These are phyloP conservation scores for Sarocladium brachiariae DNA, from an alignment of 2,329 filamentous ascomycete species.

Conservation along the genomic window DNA sequence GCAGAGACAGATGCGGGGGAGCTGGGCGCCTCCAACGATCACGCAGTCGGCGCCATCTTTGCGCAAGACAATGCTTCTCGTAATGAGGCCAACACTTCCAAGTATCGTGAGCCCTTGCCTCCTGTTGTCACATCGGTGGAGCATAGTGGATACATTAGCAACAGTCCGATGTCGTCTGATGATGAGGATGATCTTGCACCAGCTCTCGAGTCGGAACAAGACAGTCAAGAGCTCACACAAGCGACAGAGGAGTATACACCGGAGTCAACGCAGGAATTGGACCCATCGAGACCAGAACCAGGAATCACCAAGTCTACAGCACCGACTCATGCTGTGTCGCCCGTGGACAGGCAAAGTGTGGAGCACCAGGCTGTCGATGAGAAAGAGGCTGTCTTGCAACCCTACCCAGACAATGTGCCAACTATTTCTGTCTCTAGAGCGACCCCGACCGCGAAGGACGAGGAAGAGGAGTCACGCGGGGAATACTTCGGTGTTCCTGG, in stretches of 20 bases:
- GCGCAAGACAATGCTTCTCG: slow-evolving; percentile 46
- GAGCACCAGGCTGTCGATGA: background rate
- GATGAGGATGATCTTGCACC: slow-evolving; percentile 18
- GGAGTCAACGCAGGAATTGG: slow-evolving; percentile 10
- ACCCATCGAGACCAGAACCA: background rate
- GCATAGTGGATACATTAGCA: slow-evolving; percentile 55
- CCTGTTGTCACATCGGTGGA: slow-evolving; percentile 66
- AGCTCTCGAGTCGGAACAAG: background rate
- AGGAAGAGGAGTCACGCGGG: slow-evolving; percentile 17
- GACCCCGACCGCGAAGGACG: slow-evolving; percentile 27
- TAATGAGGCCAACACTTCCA: slow-evolving; percentile 49
- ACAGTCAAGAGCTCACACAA: background rate
- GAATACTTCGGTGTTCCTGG: slow-evolving; percentile 50
- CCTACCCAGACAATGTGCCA: slow-evolving; percentile 24
- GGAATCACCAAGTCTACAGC: too few relatives aligned
- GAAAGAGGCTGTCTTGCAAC: background rate
- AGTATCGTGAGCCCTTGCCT: slow-evolving; percentile 58
- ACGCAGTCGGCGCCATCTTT: slow-evolving; percentile 49
- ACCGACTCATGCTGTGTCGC: too few relatives aligned
- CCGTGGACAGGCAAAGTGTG: background rate
- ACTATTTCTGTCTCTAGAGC: slow-evolving; percentile 38
- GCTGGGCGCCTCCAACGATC: slow-evolving; percentile 52
- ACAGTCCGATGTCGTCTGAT: slow-evolving; percentile 34
- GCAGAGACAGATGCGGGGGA: slow-evolving; percentile 2
- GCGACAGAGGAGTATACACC: slow-evolving; percentile 9